A percentile compares a stretch with the other conserved stretches of the same genome.
These are phyloP conservation scores for Penicillium samsonianum DNA, from an alignment of 495 filamentous ascomycete genomes.

Conservation along the genomic window DNA sequence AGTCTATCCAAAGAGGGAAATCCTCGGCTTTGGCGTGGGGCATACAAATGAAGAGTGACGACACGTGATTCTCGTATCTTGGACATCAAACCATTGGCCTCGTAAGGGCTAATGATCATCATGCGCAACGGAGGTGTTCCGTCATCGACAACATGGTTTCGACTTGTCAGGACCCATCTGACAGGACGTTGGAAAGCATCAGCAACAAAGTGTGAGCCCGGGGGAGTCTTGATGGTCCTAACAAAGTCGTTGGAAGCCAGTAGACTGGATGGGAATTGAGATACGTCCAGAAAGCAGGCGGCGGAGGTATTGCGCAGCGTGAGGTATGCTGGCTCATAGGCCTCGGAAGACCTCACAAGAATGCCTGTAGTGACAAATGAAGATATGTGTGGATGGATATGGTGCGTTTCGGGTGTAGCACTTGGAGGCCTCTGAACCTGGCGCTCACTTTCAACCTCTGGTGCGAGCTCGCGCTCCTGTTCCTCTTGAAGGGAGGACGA, in stretches of 20 bases:
- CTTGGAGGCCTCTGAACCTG: slow-evolving; percentile 52
- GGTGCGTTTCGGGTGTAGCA: slow-evolving; percentile 39
- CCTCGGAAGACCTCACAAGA: too few species aligned
- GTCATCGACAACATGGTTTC: neutral
- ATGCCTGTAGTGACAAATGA: slow-evolving; percentile 37
- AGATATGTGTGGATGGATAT: too few species aligned
- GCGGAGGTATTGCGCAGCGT: too few species aligned
- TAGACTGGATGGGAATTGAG: too few species aligned
- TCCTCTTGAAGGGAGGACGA: slow-evolving; percentile 60
- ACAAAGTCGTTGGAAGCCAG: slow-evolving; percentile 42
- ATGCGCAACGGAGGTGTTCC: slow-evolving; percentile 27
- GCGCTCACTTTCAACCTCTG: slow-evolving; percentile 61
- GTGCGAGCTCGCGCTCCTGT: slow-evolving; percentile 67
- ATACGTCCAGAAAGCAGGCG: slow-evolving; percentile 44
- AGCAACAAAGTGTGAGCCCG: too few species aligned
- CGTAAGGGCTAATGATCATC: slow-evolving; percentile 63
- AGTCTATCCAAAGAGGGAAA: slow-evolving; percentile 52
- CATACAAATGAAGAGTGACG: slow-evolving; percentile 59
- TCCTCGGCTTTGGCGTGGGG: slow-evolving; percentile 50
- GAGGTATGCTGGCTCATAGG: too few species aligned
- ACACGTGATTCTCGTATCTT: slow-evolving; percentile 29
- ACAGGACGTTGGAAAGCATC: slow-evolving; percentile 60
- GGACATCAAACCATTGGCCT: slow-evolving; percentile 57
- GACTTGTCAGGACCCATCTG: slow-evolving; percentile 56
- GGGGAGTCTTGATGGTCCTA: too few species aligned